phyloP scores from a whole-genome alignment of 768 basidiomycete genomes.

The Antrodiella citrinella region DNA sequence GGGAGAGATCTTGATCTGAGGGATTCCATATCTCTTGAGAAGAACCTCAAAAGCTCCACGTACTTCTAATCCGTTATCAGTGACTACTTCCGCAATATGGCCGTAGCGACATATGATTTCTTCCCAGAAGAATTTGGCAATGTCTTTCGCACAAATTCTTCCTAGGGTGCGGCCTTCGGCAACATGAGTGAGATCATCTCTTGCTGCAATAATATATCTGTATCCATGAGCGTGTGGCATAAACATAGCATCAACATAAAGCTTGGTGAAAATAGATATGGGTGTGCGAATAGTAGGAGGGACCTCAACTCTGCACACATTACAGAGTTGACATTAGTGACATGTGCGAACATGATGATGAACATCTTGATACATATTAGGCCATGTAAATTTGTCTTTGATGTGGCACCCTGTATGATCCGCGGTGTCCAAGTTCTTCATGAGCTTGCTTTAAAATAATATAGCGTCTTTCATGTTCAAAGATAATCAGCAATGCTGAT shows the following conservation, averaged over 20 bases:
- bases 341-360: conserved; percentile 10
- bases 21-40: conserved; percentile 22
- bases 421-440: conserved; percentile 15
- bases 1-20: conserved; percentile 24
- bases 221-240: conserved; percentile 12
- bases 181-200: conserved; percentile 24
- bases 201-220: conserved; percentile 17
- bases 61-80: conserved; percentile 24
- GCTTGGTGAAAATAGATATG: conserved; percentile 7
- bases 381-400: conserved; percentile 15
- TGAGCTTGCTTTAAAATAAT: conserved; percentile 13
- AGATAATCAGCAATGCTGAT: conserved; percentile 5
- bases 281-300: conserved; percentile 12
- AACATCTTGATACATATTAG: conserved; percentile 7
- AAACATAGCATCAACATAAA: conserved; percentile 13
- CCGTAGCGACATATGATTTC: conserved; percentile 26
- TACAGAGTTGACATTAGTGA: conserved; percentile 14
- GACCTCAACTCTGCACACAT: conserved; percentile 9
- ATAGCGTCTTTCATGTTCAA: not conserved
- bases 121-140: conserved; percentile 25
- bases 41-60: conserved; percentile 20
- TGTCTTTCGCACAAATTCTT: conserved; percentile 2
- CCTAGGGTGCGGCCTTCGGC: conserved; percentile 9
- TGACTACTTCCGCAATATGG: conserved; percentile 16
- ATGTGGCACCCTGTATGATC: conserved; percentile 4